Conservation (phyloP, 164 flowering plant species). For the Stephania yunnanensis region DNA sequence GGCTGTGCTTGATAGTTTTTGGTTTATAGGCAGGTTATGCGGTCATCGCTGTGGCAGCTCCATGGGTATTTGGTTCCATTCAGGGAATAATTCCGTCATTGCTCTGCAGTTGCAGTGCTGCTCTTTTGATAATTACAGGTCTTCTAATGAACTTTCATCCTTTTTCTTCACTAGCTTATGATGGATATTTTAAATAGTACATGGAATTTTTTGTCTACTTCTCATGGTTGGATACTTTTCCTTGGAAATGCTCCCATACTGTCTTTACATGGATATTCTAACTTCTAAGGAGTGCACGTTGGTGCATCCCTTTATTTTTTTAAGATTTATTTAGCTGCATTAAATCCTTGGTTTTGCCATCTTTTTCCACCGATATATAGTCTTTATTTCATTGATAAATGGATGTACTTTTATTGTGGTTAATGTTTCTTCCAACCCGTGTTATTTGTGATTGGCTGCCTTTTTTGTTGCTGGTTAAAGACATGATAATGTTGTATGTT, state of each 20-base stretch:
- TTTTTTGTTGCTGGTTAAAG: not conserved
- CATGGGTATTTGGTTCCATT: constrained; percentile 64
- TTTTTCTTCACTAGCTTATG: not conserved
- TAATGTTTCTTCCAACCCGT: not conserved
- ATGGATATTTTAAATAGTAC: not conserved
- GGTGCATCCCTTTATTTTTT: too few species aligned
- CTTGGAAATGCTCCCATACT: not conserved
- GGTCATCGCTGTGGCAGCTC: constrained; percentile 56
- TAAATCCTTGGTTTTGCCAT: too few species aligned
- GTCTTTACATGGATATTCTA: not conserved
- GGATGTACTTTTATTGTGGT: not conserved
- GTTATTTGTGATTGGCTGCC: not conserved
- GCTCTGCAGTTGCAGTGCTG: constrained; percentile 77
- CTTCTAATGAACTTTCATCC: not conserved
- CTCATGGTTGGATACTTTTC: not conserved
- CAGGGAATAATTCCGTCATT: constrained; percentile 33
- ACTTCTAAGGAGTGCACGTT: too few species aligned
- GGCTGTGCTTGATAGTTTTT: constrained; percentile 12
- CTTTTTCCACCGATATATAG: not conserved
- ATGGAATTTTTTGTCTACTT: not conserved
- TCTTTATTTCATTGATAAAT: not conserved
- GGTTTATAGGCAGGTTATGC: constrained; percentile 84
- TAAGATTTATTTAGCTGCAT: too few species aligned
- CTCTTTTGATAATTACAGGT: constrained; percentile 76
- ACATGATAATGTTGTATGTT: not conserved